A percentile compares a stretch with the other conserved stretches of the same genome.
Evolutionary conservation across 345 rosid genomes (phyloP).

Genomic region (Rhizophora mangle): DNA sequence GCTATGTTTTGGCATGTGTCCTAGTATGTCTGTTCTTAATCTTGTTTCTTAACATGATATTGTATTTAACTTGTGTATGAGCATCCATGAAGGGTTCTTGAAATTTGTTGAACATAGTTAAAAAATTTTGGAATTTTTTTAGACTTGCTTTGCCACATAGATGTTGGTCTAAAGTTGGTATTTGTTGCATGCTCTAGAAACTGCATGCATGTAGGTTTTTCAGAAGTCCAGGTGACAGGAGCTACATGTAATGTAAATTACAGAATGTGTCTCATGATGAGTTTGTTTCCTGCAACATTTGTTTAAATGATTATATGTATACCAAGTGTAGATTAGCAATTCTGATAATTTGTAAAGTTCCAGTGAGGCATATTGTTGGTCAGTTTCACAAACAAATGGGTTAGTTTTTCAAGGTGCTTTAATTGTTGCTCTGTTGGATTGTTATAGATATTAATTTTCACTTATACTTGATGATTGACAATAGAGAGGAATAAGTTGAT

Average conservation of each 20-base stretch:
- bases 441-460: too few relatives aligned
- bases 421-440: too few relatives aligned
- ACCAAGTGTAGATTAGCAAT: neutral
- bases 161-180: neutral
- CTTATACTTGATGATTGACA: too few relatives aligned
- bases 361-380: too few relatives aligned
- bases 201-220: neutral
- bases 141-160: neutral
- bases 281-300: neutral
- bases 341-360: neutral
- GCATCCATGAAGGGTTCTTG: neutral
- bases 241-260: neutral
- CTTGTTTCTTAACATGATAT: neutral
- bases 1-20: neutral
- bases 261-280: neutral
- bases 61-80: neutral
- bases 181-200: neutral
- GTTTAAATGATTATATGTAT: neutral
- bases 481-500: too few relatives aligned
- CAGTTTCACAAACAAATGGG: too few relatives aligned
- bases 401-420: too few relatives aligned
- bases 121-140: neutral
- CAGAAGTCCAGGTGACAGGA: neutral
- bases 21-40: neutral
- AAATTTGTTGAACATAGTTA: slow-evolving; percentile 1